These are phyloP conservation scores for Boletus rubescentipes DNA, from an alignment of 768 basidiomycete genomes.

Conservation along the genomic window DNA sequence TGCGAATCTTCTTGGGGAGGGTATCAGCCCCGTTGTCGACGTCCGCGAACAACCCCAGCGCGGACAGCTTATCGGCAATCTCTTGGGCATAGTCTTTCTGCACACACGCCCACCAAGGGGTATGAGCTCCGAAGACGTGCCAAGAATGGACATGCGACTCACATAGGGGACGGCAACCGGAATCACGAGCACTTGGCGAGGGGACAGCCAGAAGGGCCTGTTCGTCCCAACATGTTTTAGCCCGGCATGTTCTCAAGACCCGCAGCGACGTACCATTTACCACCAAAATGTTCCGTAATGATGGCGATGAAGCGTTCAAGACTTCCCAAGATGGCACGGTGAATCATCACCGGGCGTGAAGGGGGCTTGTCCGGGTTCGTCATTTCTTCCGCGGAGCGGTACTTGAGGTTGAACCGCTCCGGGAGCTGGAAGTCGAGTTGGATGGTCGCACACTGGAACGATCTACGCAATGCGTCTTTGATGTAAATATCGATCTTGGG, in stretches of 20 bases:
- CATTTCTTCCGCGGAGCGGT: slow-evolving; percentile 67
- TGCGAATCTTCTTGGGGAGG: slow-evolving; percentile 94
- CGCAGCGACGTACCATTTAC: slow-evolving; percentile 75
- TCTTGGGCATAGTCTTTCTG: slow-evolving; percentile 91
- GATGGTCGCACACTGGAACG: slow-evolving; percentile 98
- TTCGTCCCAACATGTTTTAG: neutral
- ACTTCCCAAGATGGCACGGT: slow-evolving; percentile 92
- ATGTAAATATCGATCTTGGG: slow-evolving; percentile 99
- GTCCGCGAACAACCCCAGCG: slow-evolving; percentile 80
- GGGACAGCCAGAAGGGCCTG: slow-evolving; percentile 98
- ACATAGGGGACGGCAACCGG: slow-evolving; percentile 91
- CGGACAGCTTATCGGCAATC: slow-evolving; percentile 64
- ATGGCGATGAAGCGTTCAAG: slow-evolving; percentile 96
- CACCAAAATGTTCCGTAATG: slow-evolving; percentile 94
- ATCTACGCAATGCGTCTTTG: slow-evolving; percentile 85
- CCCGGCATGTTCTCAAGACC: neutral
- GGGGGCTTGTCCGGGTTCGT: slow-evolving; percentile 53
- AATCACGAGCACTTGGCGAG: slow-evolving; percentile 93
- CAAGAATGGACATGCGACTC: slow-evolving; percentile 34
- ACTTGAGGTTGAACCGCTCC: slow-evolving; percentile 92
- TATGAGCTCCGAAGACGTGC: neutral
- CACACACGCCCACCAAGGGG: slow-evolving; percentile 8
- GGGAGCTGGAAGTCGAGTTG: slow-evolving; percentile 99
- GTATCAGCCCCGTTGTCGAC: slow-evolving; percentile 93
- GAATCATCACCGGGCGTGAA: slow-evolving; percentile 93